A percentile compares a stretch with the other conserved stretches of the same genome.
Conservation (phyloP, 177 flowering plant genomes). For the Vitis hybrid region DNA sequence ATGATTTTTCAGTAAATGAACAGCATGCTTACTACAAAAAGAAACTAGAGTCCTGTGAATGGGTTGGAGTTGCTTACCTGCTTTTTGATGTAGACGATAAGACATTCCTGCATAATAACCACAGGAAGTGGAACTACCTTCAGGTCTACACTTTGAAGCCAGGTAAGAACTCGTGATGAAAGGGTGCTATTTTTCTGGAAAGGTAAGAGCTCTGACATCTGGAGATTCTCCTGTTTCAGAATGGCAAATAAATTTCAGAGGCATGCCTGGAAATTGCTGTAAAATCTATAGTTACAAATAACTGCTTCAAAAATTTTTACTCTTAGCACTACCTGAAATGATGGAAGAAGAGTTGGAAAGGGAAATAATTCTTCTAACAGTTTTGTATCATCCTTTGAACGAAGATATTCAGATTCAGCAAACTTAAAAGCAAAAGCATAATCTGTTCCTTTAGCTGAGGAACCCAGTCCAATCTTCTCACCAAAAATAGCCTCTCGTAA, state of each 20-base stretch:
- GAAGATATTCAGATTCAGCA: conserved; percentile 50
- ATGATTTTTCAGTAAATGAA: not conserved
- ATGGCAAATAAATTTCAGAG: conserved; percentile 8
- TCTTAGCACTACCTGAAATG: conserved; percentile 55
- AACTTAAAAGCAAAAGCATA: conserved; percentile 63
- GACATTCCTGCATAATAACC: conserved; percentile 88
- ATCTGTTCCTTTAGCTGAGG: conserved; percentile 53
- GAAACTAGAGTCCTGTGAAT: not conserved
- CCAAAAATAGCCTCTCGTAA: conserved; percentile 63
- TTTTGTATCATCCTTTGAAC: conserved; percentile 41
- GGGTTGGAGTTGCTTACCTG: conserved; percentile 51
- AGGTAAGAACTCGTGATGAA: conserved; percentile 66
- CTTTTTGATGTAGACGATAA: conserved; percentile 65
- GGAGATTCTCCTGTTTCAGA: conserved; percentile 60
- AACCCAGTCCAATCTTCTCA: conserved; percentile 18
- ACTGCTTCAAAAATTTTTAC: not conserved
- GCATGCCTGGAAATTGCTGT: not conserved
- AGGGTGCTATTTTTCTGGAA: conserved; percentile 88
- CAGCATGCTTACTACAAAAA: not conserved
- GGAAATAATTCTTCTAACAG: conserved; percentile 65
- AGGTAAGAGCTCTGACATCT: conserved; percentile 71
- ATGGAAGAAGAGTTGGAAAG: conserved; percentile 91
- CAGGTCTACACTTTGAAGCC: conserved; percentile 60
- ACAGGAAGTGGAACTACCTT: conserved; percentile 73
- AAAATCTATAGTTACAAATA: conserved; percentile 3